Percentiles rank a stretch among this genome's conserved stretches.
Evolutionary conservation across 2,329 filamentous ascomycete species (phyloP).

Genomic region (Aspergillus sp.): DNA sequence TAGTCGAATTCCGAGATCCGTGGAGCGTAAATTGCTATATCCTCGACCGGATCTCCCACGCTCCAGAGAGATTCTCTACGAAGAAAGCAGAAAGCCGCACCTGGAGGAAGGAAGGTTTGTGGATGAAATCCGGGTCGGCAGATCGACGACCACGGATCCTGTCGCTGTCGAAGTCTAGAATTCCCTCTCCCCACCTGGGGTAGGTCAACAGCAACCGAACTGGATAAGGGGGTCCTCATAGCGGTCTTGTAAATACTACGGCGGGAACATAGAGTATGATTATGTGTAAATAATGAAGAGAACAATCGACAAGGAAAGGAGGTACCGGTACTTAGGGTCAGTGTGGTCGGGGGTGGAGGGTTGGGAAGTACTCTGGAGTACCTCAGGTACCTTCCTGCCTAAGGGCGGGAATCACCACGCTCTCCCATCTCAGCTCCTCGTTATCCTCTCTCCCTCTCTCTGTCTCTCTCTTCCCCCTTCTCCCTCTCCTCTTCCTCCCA

Average conservation of each 20-base stretch:
- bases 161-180: background rate
- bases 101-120: too few species aligned
- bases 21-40: too few species aligned
- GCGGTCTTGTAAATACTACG: background rate
- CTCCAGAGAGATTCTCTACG: too few species aligned
- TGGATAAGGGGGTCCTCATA: background rate
- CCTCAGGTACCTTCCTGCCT: constrained; percentile 3
- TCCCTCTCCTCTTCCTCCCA: background rate
- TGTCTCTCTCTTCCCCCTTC: background rate
- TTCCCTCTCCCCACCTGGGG: background rate
- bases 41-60: too few species aligned
- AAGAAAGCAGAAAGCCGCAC: too few species aligned
- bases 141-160: background rate
- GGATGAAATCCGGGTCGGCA: background rate
- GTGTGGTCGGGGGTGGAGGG: background rate
- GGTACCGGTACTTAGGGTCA: background rate
- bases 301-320: background rate
- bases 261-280: background rate
- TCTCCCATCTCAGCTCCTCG: constrained; percentile 8
- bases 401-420: background rate
- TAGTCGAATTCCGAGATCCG: too few species aligned
- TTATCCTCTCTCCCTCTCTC: constrained; percentile 3
- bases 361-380: background rate
- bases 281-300: background rate
- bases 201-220: background rate